Evolutionary conservation across 139 green algal genomes (phyloP), one percentile per base, ranked within the genome.

Genomic region (Mesostigma viride): DNA sequence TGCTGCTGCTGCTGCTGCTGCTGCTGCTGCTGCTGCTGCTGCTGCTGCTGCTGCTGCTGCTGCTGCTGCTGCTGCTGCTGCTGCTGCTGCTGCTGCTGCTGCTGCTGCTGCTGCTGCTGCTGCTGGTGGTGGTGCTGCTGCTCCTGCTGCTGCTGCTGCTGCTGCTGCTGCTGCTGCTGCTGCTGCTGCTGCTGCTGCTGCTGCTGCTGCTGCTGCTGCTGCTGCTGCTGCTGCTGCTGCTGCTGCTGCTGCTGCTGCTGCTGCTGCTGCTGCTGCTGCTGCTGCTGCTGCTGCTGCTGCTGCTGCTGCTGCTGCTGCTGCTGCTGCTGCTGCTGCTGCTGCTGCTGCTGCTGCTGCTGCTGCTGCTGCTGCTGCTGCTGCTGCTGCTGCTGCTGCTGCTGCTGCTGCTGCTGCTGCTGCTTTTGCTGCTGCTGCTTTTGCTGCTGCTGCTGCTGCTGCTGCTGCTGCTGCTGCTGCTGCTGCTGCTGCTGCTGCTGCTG

Each of bases 1-100:
- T 51, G 40, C 40, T 51, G 40, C 40, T 51, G 40, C 40, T 51
- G 40, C 40, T 51, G 40, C 40, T 51, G 40, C 40, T 51, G 40
- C 40, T 51, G 40, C 40, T 51, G 40, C 40, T 51, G 40, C 40
- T 51, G 40, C 40, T 51, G 40, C 40, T 51, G 40, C 40, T 51
- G 40, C 40, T 51, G 40, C 40, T 51, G 40, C 40, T 51, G 40
- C 40, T 51, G 40, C 40, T 51, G 40, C 11, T 51, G 40, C 40
- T 51, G 40, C 40, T 51, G 11, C 40, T 51, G 40, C 40, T 51
- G 40, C 40, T 51, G 40, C 40, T 51, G 40, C 40, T 51, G 11
- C 40, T 51, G 40, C 40, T 51, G 40, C 40, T 51, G 40, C 40
- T 51, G 40, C 40, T 51, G 40, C 40, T n/a, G 14, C 40, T 51